A percentile compares a stretch with the other conserved stretches of the same genome.
phyloP scores from a whole-genome alignment of 2,329 filamentous ascomycete species.

The Curvularia lunata region DNA sequence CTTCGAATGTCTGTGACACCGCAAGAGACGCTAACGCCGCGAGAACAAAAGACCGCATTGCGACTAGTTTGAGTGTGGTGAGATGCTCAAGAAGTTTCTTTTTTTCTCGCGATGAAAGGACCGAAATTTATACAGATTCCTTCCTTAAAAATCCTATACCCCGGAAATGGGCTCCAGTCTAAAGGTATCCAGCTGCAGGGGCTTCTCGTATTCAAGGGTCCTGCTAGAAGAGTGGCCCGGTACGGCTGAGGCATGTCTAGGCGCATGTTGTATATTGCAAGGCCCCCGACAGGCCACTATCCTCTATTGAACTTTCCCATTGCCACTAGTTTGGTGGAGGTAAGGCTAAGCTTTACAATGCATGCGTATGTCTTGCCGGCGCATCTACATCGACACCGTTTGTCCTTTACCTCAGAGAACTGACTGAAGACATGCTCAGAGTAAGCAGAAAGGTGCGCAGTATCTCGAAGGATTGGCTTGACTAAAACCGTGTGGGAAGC shows the following conservation, averaged over 20 bases:
- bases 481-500: neutral
- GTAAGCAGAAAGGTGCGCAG: neutral
- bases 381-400: neutral
- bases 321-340: neutral
- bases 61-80: neutral
- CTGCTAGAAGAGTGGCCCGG: neutral
- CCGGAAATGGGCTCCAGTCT: neutral
- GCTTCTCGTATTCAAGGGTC: neutral
- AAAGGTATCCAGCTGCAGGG: neutral
- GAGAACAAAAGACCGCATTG: neutral
- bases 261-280: neutral
- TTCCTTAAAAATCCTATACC: neutral
- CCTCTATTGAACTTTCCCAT: neutral
- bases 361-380: neutral
- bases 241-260: neutral
- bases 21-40: neutral
- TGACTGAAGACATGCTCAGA: neutral
- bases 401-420: neutral
- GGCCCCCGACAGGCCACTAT: neutral
- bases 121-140: neutral
- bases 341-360: neutral
- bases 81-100: neutral
- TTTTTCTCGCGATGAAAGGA: neutral
- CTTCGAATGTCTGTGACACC: conserved; percentile 7
- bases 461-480: neutral